A percentile compares a stretch with the other conserved stretches of the same genome.
Conservation (phyloP, 345 rosid genomes). For the Jatropha curcas region DNA sequence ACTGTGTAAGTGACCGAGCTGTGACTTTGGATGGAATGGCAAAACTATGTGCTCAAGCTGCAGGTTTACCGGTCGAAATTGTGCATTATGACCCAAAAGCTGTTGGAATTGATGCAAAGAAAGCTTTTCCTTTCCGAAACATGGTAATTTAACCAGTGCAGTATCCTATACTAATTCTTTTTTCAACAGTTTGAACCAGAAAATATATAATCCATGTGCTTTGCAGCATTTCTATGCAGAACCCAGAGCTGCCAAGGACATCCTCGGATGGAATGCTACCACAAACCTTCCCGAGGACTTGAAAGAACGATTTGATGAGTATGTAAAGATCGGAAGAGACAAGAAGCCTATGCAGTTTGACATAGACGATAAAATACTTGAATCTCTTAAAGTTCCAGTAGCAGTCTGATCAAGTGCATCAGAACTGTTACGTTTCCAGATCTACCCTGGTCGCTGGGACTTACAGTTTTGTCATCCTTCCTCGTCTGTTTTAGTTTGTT, state of each 20-base stretch:
- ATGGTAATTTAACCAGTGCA: slow-evolving; percentile 48
- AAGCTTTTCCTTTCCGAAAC: slow-evolving; percentile 91
- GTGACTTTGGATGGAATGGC: slow-evolving; percentile 96
- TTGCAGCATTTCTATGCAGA: slow-evolving; percentile 91
- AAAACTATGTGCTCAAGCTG: slow-evolving; percentile 86
- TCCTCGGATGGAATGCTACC: slow-evolving; percentile 66
- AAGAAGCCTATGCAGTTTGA: slow-evolving; percentile 76
- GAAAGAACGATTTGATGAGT: slow-evolving; percentile 78
- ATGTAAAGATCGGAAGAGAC: slow-evolving; percentile 78
- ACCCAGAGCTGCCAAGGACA: slow-evolving; percentile 91
- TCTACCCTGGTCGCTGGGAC: background rate
- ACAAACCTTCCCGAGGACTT: slow-evolving; percentile 83
- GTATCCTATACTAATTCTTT: too few species aligned
- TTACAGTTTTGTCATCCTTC: background rate
- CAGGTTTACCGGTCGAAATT: slow-evolving; percentile 65
- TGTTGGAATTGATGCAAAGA: slow-evolving; percentile 77
- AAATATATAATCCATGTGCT: background rate
- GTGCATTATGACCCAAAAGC: slow-evolving; percentile 92
- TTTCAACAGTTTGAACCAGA: background rate
- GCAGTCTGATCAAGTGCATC: slow-evolving; percentile 35
- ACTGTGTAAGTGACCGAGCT: slow-evolving; percentile 87
- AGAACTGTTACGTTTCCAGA: background rate
- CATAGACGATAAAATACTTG: slow-evolving; percentile 78
- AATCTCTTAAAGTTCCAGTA: slow-evolving; percentile 70
- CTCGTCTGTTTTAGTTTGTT: background rate